phyloP scores from a whole-genome alignment of 2,329 filamentous ascomycete genomes.

The Apiospora phragmitis region DNA sequence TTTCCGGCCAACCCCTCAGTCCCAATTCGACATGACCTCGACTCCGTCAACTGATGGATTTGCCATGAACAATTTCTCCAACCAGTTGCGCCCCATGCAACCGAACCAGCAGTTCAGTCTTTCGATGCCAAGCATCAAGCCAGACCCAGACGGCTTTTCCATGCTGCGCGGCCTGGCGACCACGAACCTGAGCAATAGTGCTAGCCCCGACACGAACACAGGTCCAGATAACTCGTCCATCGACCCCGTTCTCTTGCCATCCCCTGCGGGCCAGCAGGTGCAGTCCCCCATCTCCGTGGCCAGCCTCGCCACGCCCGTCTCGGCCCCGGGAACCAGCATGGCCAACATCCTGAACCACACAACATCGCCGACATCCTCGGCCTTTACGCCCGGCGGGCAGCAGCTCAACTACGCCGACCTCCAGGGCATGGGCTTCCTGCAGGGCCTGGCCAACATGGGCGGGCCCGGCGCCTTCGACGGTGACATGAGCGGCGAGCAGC shows the following conservation, averaged over 20 bases:
- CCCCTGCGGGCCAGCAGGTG: slow-evolving; percentile 39
- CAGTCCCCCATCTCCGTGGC: slow-evolving; percentile 35
- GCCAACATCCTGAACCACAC: slow-evolving; percentile 19
- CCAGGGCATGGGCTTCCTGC: slow-evolving; percentile 56
- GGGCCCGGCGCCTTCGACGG: slow-evolving; percentile 25
- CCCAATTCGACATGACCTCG: slow-evolving; percentile 11
- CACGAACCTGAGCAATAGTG: slow-evolving; percentile 34
- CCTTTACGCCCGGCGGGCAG: slow-evolving; percentile 29
- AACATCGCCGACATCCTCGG: slow-evolving; percentile 27
- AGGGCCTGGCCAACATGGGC: slow-evolving; percentile 39
- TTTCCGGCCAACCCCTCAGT: slow-evolving; percentile 21
- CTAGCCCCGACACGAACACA: slow-evolving; percentile 35
- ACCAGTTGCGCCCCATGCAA: slow-evolving; percentile 25
- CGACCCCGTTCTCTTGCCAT: slow-evolving; percentile 47
- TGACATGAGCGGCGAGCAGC: slow-evolving; percentile 43
- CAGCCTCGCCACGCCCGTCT: slow-evolving; percentile 34
- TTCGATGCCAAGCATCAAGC: slow-evolving; percentile 34
- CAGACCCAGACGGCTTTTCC: slow-evolving; percentile 39
- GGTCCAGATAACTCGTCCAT: slow-evolving; percentile 37
- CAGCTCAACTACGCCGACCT: slow-evolving; percentile 45
- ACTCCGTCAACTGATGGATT: slow-evolving; percentile 21
- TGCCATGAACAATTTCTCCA: slow-evolving; percentile 17
- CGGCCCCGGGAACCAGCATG: slow-evolving; percentile 22
- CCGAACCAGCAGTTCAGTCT: slow-evolving; percentile 29
- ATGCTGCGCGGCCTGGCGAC: slow-evolving; percentile 42